phyloP scores from a whole-genome alignment of 2,329 filamentous ascomycete species.

The Arthroderma sp. region DNA sequence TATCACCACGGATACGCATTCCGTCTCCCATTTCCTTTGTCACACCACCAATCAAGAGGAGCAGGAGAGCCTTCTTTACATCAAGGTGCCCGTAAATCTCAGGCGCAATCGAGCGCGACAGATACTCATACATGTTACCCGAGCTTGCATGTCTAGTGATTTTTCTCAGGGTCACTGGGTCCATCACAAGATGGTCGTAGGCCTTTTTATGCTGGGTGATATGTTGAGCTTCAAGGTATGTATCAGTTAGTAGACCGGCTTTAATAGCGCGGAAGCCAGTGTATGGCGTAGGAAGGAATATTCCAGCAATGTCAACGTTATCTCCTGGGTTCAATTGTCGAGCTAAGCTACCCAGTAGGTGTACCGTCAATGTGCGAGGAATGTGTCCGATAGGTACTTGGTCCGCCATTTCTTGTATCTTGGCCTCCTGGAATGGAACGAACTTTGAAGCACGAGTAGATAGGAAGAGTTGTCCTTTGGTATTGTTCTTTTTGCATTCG shows the following conservation, averaged over 20 bases:
- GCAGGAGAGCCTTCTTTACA: slow-evolving; percentile 93
- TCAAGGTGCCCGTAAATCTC: slow-evolving; percentile 95
- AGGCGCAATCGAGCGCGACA: slow-evolving; percentile 90
- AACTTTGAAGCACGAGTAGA: slow-evolving; percentile 97
- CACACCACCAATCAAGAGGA: slow-evolving; percentile 89
- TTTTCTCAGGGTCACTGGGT: slow-evolving; percentile 63
- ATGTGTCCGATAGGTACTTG: slow-evolving; percentile 98
- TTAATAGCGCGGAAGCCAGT: slow-evolving; percentile 98
- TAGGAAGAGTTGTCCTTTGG: slow-evolving; percentile 84
- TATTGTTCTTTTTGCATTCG: slow-evolving; percentile 82
- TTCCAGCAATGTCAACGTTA: slow-evolving; percentile 82
- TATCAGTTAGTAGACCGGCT: slow-evolving; percentile 91
- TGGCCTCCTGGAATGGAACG: slow-evolving; percentile 92
- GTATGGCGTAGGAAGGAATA: slow-evolving; percentile 94
- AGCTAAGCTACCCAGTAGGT: slow-evolving; percentile 78
- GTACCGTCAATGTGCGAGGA: slow-evolving; percentile 74
- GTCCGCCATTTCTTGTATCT: slow-evolving; percentile 98
- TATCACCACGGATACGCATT: slow-evolving; percentile 97
- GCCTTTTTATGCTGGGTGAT: slow-evolving; percentile 96
- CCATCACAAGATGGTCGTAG: slow-evolving; percentile 82
- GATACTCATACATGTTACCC: slow-evolving; percentile 88
- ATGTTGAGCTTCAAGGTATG: slow-evolving; percentile 88
- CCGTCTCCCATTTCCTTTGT: slow-evolving; percentile 95
- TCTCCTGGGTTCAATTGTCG: slow-evolving; percentile 86
- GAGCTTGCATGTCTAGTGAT: slow-evolving; percentile 77